Evolutionary conservation across 2,329 filamentous ascomycete genomes (phyloP).

Genomic region (Colletotrichum spaethianum): DNA sequence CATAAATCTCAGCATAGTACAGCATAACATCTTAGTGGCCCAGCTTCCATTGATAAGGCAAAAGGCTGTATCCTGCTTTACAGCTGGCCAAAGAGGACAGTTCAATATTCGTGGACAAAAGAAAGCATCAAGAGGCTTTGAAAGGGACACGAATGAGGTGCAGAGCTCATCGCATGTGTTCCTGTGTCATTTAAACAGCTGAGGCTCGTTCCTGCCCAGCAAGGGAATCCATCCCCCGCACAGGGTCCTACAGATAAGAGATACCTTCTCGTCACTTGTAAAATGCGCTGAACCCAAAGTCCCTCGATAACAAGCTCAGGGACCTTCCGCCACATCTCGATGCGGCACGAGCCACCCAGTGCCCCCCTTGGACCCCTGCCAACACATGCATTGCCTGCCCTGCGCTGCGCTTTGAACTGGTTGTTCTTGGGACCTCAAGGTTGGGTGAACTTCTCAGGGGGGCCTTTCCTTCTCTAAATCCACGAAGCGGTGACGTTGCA

Average conservation of each 20-base stretch:
- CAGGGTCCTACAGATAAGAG: slow-evolving; percentile 10
- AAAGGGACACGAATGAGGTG: slow-evolving; percentile 33
- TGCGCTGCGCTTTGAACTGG: slow-evolving; percentile 20
- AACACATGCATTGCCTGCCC: slow-evolving; percentile 22
- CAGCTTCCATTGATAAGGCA: background rate
- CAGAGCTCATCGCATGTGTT: slow-evolving; percentile 33
- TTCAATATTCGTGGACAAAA: background rate
- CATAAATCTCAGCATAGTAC: background rate
- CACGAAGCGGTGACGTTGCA: slow-evolving; percentile 42
- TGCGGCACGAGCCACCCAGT: slow-evolving; percentile 13
- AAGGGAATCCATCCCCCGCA: slow-evolving; percentile 16
- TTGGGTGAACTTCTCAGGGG: slow-evolving; percentile 32
- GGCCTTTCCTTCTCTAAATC: slow-evolving; percentile 1
- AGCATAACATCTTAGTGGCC: background rate
- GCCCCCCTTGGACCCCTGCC: slow-evolving; percentile 16
- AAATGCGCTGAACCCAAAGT: background rate
- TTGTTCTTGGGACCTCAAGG: slow-evolving; percentile 25
- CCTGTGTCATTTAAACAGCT: slow-evolving; percentile 18
- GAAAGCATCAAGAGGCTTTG: slow-evolving; percentile 8
- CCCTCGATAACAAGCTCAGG: background rate
- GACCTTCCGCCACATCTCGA: slow-evolving; percentile 12
- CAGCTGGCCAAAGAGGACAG: background rate
- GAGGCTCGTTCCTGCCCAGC: slow-evolving; percentile 14
- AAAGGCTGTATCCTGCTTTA: background rate
- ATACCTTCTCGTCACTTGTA: background rate